A percentile compares a stretch with the other conserved stretches of the same genome.
phyloP scores from a whole-genome alignment of 192 early-diverging fungal genomes.

The Podila verticillata region DNA sequence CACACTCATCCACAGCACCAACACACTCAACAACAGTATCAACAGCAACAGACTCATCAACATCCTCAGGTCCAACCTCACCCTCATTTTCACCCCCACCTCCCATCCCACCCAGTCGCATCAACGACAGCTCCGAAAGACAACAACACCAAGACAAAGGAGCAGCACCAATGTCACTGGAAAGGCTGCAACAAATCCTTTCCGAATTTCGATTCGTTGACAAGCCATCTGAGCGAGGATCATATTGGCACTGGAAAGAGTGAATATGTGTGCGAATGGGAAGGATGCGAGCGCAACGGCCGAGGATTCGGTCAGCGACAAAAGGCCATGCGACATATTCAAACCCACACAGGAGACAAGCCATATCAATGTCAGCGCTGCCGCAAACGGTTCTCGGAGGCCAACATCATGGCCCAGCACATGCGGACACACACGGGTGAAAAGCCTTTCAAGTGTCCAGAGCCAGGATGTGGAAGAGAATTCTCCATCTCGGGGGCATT shows the following conservation, averaged over 20 bases:
- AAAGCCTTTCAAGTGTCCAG: slow-evolving; percentile 73
- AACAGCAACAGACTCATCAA: neutral
- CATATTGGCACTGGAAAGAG: slow-evolving; percentile 72
- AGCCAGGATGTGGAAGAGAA: slow-evolving; percentile 68
- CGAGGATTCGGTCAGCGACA: slow-evolving; percentile 62
- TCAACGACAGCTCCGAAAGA: slow-evolving; percentile 2
- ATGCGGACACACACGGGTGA: slow-evolving; percentile 84
- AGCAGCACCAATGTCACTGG: slow-evolving; percentile 82
- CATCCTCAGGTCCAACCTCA: neutral
- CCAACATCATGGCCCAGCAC: slow-evolving; percentile 81
- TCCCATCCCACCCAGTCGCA: neutral
- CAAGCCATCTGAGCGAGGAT: slow-evolving; percentile 67
- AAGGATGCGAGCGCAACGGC: slow-evolving; percentile 58
- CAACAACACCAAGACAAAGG: neutral
- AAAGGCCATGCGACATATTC: slow-evolving; percentile 82
- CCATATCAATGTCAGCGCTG: slow-evolving; percentile 63
- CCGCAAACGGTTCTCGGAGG: slow-evolving; percentile 78
- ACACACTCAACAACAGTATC: neutral
- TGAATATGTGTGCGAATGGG: slow-evolving; percentile 64
- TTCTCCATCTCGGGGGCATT: slow-evolving; percentile 76
- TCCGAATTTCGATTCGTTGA: slow-evolving; percentile 69
- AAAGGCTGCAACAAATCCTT: slow-evolving; percentile 66
- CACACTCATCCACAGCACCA: neutral
- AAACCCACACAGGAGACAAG: slow-evolving; percentile 78
- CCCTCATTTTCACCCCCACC: neutral